Conservation (phyloP, 2,329 filamentous ascomycete genomes). For the Gaeumannomyces sp. region DNA sequence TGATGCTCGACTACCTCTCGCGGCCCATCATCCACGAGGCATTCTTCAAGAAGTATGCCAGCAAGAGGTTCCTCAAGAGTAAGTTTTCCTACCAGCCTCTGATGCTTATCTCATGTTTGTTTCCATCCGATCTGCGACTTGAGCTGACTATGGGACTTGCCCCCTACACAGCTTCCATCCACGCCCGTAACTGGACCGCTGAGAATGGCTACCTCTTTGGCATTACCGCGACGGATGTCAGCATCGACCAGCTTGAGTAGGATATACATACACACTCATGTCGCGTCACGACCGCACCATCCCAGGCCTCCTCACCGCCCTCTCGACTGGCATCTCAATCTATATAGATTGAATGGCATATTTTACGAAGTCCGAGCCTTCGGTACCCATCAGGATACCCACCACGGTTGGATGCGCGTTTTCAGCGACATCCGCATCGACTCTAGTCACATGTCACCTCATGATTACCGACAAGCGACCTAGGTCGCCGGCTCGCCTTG, state of each 20-base stretch:
- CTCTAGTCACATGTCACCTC: too few relatives aligned
- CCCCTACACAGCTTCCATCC: constrained; percentile 66
- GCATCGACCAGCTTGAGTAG: constrained; percentile 39
- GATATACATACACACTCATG: background rate
- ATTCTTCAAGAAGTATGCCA: constrained; percentile 99
- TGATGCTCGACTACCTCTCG: constrained; percentile 96
- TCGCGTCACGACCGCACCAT: background rate
- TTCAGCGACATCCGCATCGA: background rate
- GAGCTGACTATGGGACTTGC: background rate
- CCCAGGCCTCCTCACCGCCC: too few relatives aligned
- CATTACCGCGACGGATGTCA: constrained; percentile 42
- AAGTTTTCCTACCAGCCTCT: constrained; percentile 27
- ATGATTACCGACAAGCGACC: background rate
- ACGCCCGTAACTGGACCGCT: constrained; percentile 91
- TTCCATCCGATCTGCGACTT: background rate
- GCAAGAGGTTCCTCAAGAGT: constrained; percentile 99
- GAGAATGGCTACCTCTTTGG: constrained; percentile 58
- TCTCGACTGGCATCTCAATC: background rate
- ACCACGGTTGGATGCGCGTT: background rate
- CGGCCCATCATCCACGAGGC: constrained; percentile 89
- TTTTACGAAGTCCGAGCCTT: background rate
- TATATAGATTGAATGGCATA: constrained; percentile 1
- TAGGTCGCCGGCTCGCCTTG: background rate
- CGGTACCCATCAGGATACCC: constrained; percentile 2
- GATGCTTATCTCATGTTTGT: constrained; percentile 19